Evolutionary conservation across 1,139 yeast genomes (phyloP), one percentile per base, ranked within the genome.

Genomic region (Scheffersomyces segobiensis): DNA sequence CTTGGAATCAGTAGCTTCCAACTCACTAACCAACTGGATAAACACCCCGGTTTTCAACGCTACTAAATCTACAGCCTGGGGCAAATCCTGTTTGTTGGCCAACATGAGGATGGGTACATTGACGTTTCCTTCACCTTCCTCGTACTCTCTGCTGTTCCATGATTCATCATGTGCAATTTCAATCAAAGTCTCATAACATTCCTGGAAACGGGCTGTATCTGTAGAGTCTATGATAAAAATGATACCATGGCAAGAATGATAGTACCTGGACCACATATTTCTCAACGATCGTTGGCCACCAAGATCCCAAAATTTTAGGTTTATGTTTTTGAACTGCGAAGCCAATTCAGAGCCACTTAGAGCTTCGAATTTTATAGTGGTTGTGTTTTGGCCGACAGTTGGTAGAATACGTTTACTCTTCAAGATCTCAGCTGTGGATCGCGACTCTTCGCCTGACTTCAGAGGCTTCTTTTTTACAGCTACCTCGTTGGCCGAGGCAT

Each of bases 31-130:
- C 89, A 69, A 89, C 83, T 72, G 87, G 79, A 79, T 93, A 86
- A 82, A 95, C 81, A 67, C 93, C 74, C 83, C 96, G 82, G 81
- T 93, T 86, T 71, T 95, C 82, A 75, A 89, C 87, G 76, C 86
- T 84, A 65, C 97, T 76, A 93, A 79, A 65, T 92, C 89, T 56
- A 88, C 93, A 21, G 83, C 84, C 56, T 80, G 80, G 53, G 91
- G 93, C 58, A 90, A 79, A 73, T 95, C 99, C 76, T 93, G 98
- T 72, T 95, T 95, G 73, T 95, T 95, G 10, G 98, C 98, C 70
- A 95, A 80, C 97, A 95, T 93, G 56, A 95, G 78, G 8, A 95
- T 86, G 0, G 98, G 99, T 17, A 93, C 89, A 52, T 95, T 79
- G 55, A 79, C 93, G 61, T 67, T 64, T 8, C 48, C 58, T 42